Conservation (phyloP, 2,329 filamentous ascomycete genomes). For the Lizonia empirigonia region DNA sequence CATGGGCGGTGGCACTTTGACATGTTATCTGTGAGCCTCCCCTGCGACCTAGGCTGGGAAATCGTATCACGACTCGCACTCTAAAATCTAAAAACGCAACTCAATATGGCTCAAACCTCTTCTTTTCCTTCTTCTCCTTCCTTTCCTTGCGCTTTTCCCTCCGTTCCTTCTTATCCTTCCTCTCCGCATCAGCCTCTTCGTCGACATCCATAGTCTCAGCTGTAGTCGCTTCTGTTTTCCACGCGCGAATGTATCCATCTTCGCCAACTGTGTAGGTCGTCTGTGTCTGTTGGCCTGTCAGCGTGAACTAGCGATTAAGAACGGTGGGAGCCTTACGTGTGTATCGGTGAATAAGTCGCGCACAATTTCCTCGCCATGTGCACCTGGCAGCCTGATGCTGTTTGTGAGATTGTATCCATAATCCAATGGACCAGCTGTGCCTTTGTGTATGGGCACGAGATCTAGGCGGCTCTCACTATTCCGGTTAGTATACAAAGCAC, state of each 20-base stretch:
- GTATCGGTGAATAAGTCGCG: constrained; percentile 52
- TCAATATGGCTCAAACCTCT: constrained; percentile 49
- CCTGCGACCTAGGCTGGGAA: too few relatives aligned
- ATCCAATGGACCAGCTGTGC: constrained; percentile 28
- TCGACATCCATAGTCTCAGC: constrained; percentile 36
- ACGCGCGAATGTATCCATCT: constrained; percentile 54
- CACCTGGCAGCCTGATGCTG: constrained; percentile 46
- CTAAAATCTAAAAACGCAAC: not conserved
- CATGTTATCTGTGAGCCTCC: too few relatives aligned
- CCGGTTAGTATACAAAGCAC: not conserved
- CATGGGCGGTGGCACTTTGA: too few relatives aligned
- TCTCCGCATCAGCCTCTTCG: constrained; percentile 22
- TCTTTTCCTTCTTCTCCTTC: constrained; percentile 44
- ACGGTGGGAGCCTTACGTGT: constrained; percentile 44
- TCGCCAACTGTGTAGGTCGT: constrained; percentile 57
- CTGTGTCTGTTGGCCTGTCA: constrained; percentile 12
- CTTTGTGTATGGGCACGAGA: constrained; percentile 40
- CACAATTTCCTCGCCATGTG: constrained; percentile 57
- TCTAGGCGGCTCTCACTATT: constrained; percentile 35
- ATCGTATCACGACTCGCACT: not conserved
- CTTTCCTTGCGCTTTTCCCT: constrained; percentile 43
- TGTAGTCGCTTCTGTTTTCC: constrained; percentile 38
- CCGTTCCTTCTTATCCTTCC: constrained; percentile 36
- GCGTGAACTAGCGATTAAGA: not conserved
- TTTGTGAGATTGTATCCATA: constrained; percentile 37